These are phyloP conservation scores for Solanum okadae DNA, from an alignment of 257 asterid genomes.

Conservation along the genomic window DNA sequence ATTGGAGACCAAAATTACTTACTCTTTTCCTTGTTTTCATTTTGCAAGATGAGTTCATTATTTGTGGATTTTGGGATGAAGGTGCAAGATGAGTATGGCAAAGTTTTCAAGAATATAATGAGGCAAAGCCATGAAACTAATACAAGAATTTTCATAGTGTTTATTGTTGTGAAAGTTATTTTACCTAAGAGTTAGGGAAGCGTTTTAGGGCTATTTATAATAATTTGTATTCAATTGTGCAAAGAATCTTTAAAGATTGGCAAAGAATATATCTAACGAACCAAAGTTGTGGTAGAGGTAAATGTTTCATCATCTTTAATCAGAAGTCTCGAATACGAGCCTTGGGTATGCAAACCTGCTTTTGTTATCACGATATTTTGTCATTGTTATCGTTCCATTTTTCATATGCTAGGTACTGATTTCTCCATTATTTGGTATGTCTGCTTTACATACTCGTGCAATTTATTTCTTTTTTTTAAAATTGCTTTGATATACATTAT, in stretches of 20 bases:
- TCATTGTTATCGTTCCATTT: background rate
- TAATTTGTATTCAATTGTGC: background rate
- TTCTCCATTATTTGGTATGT: no score
- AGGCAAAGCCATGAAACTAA: background rate
- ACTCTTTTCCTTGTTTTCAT: background rate
- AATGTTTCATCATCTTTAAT: background rate
- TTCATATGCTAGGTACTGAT: background rate
- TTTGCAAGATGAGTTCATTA: background rate
- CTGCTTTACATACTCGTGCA: no score
- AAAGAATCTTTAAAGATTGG: background rate
- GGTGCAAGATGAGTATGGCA: background rate
- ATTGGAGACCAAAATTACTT: background rate
- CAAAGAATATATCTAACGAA: background rate
- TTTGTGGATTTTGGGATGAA: background rate
- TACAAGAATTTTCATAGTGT: background rate
- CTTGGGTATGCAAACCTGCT: background rate
- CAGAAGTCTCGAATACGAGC: background rate
- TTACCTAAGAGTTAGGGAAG: background rate
- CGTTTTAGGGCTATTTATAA: background rate
- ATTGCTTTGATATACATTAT: no score
- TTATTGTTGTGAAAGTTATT: background rate
- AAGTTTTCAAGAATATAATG: background rate
- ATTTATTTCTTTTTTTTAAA: no score
- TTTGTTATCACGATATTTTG: no score
- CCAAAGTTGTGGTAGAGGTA: background rate